Conservation (phyloP, 2,329 filamentous ascomycete genomes). For the Penicillium sp. region DNA sequence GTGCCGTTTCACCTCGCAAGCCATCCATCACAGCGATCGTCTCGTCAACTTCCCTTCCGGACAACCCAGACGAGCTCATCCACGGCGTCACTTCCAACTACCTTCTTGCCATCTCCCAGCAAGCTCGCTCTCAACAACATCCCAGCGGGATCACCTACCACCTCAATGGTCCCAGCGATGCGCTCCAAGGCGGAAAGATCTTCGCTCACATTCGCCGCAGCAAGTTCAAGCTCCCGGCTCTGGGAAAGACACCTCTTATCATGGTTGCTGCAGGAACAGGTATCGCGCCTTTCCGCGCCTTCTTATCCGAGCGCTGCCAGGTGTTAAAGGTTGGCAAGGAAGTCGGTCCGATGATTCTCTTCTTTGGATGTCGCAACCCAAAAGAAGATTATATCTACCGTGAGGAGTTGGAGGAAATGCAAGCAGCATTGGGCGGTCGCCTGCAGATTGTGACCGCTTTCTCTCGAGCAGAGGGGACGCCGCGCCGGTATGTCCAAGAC, state of each 20-base stretch:
- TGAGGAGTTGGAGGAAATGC: constrained; percentile 31
- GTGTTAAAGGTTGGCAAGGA: constrained; percentile 36
- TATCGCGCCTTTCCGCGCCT: constrained; percentile 50
- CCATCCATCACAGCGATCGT: constrained; percentile 83
- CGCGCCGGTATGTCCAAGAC: constrained; percentile 43
- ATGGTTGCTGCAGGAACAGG: constrained; percentile 57
- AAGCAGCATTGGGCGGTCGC: constrained; percentile 16
- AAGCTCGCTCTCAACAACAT: constrained; percentile 69
- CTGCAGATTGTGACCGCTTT: constrained; percentile 30
- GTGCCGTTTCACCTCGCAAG: constrained; percentile 48
- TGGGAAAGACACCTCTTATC: constrained; percentile 48
- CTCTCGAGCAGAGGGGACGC: constrained; percentile 22
- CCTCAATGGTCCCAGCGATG: constrained; percentile 81
- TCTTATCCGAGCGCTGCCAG: constrained; percentile 44
- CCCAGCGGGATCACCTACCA: constrained; percentile 79
- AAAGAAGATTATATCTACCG: constrained; percentile 42
- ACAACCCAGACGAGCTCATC: constrained; percentile 68
- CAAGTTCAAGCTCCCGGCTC: constrained; percentile 84
- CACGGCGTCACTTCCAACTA: constrained; percentile 94
- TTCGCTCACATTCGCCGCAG: constrained; percentile 91
- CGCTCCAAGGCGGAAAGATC: constrained; percentile 85
- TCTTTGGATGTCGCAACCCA: constrained; percentile 44
- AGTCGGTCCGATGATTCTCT: constrained; percentile 43
- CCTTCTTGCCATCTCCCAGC: constrained; percentile 62
- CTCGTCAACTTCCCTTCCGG: constrained; percentile 71